Percentiles rank a stretch among this genome's conserved stretches.
phyloP scores from a whole-genome alignment of 768 basidiomycete genomes.

The Tylopilus plumbeoviolaceoides region DNA sequence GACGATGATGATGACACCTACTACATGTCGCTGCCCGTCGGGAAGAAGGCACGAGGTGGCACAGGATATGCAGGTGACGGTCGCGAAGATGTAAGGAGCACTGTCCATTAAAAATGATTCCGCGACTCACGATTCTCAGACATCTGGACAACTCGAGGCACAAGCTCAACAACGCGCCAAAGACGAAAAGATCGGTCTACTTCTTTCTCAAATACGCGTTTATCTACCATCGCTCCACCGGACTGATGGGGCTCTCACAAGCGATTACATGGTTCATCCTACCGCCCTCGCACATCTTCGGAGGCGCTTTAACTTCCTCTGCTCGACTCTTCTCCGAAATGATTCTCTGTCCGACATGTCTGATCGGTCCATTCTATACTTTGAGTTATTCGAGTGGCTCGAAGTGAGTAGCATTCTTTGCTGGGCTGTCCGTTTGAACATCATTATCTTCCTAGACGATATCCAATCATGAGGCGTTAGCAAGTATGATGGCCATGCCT shows the following conservation, averaged over 20 bases:
- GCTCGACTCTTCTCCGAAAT: conserved; percentile 81
- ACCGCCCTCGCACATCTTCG: conserved; percentile 90
- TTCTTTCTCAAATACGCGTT: conserved; percentile 69
- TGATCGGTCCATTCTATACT: conserved; percentile 78
- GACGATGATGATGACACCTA: conserved; percentile 56
- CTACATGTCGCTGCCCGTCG: conserved; percentile 37
- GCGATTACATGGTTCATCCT: conserved; percentile 91
- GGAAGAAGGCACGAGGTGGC: conserved; percentile 73
- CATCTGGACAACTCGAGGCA: conserved; percentile 76
- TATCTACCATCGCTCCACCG: conserved; percentile 83
- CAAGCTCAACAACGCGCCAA: conserved; percentile 64
- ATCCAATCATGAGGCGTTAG: conserved; percentile 87
- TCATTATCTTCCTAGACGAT: conserved; percentile 57
- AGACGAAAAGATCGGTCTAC: conserved; percentile 66
- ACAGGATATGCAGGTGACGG: conserved; percentile 83
- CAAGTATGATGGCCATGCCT: conserved; percentile 96
- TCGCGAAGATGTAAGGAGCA: conserved; percentile 74
- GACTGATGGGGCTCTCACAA: conserved; percentile 68
- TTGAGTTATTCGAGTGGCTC: conserved; percentile 88
- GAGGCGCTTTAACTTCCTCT: conserved; percentile 84
- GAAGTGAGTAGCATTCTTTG: conserved; percentile 49
- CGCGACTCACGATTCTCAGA: conserved; percentile 40
- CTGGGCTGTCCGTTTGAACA: neutral
- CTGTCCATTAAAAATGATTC: neutral
- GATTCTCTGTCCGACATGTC: conserved; percentile 96